These are phyloP conservation scores for Vitis riparia DNA, from an alignment of 164 flowering plant genomes.

Conservation along the genomic window DNA sequence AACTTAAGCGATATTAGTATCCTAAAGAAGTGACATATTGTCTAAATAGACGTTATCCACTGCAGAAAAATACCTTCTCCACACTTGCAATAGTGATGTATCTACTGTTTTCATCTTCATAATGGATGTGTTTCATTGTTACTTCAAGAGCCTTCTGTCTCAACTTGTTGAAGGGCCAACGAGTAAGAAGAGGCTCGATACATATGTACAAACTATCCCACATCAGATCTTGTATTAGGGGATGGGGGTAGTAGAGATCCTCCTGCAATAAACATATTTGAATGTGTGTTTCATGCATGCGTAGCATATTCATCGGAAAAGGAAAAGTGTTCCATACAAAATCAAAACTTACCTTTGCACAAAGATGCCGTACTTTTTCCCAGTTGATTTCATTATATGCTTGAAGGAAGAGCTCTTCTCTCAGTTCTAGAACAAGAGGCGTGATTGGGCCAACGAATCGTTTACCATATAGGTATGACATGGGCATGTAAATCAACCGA, in stretches of 20 bases:
- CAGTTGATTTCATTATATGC: not conserved
- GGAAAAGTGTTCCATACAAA: no score
- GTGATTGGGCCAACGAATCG: not conserved
- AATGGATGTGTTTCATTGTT: slow-evolving; percentile 43
- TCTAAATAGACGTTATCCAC: not conserved
- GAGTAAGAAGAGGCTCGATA: slow-evolving; percentile 36
- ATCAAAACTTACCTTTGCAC: slow-evolving; percentile 1
- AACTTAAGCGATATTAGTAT: not conserved
- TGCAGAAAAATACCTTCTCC: slow-evolving; percentile 19
- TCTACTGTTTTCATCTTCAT: slow-evolving; percentile 50
- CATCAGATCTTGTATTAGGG: slow-evolving; percentile 34
- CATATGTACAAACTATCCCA: slow-evolving; percentile 41
- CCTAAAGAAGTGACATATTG: not conserved
- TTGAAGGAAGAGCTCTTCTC: slow-evolving; percentile 6
- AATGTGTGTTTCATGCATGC: not conserved
- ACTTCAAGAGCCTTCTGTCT: slow-evolving; percentile 39
- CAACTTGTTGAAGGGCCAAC: slow-evolving; percentile 44
- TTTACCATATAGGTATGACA: no score
- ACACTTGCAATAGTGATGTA: slow-evolving; percentile 47
- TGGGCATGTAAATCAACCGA: no score
- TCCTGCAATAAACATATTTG: slow-evolving; percentile 23
- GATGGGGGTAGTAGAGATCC: slow-evolving; percentile 42
- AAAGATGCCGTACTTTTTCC: not conserved
- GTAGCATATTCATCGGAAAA: no score
- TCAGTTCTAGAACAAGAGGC: slow-evolving; percentile 8